These are phyloP conservation scores for Phytophthora pistaciae DNA, from an alignment of 352 stramenopile genomes.

Conservation along the genomic window DNA sequence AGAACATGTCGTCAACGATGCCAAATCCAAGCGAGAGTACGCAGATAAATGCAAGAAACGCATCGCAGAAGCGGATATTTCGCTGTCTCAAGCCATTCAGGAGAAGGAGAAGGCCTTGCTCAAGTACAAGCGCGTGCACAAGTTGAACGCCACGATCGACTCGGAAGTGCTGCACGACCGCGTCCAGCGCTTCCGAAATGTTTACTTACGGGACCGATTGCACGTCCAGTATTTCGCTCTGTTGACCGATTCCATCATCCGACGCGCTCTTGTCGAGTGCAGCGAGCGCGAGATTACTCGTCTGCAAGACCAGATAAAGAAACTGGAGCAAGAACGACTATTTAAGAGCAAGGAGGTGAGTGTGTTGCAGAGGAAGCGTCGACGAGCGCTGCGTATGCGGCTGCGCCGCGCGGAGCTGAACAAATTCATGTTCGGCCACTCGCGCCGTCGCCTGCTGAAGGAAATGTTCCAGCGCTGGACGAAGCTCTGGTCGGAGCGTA, in stretches of 20 bases:
- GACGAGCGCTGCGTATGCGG: slow-evolving; percentile 52
- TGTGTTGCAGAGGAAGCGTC: slow-evolving; percentile 57
- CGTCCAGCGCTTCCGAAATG: slow-evolving; percentile 68
- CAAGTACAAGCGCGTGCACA: slow-evolving; percentile 56
- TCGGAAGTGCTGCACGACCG: slow-evolving; percentile 74
- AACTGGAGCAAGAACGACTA: slow-evolving; percentile 49
- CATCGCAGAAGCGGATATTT: slow-evolving; percentile 39
- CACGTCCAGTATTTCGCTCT: slow-evolving; percentile 66
- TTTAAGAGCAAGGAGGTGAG: slow-evolving; percentile 65
- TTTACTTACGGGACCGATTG: slow-evolving; percentile 66
- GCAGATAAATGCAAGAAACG: slow-evolving; percentile 54
- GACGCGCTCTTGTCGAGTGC: slow-evolving; percentile 50
- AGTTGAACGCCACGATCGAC: slow-evolving; percentile 68
- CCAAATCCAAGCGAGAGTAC: slow-evolving; percentile 52
- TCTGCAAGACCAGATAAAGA: slow-evolving; percentile 40
- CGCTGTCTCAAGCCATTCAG: slow-evolving; percentile 44
- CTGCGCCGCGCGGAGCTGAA: slow-evolving; percentile 59
- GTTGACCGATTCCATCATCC: slow-evolving; percentile 66
- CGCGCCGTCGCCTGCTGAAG: slow-evolving; percentile 44
- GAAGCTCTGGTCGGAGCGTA: slow-evolving; percentile 61
- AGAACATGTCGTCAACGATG: slow-evolving; percentile 65
- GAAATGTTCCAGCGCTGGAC: slow-evolving; percentile 73
- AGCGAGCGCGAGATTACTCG: slow-evolving; percentile 54
- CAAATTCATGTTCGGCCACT: slow-evolving; percentile 58
- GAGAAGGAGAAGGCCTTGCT: slow-evolving; percentile 45